Evolutionary conservation across 352 stramenopile species (phyloP), one percentile per base, ranked within the genome.

Genomic region (Phytophthora macrochlamydospora): DNA sequence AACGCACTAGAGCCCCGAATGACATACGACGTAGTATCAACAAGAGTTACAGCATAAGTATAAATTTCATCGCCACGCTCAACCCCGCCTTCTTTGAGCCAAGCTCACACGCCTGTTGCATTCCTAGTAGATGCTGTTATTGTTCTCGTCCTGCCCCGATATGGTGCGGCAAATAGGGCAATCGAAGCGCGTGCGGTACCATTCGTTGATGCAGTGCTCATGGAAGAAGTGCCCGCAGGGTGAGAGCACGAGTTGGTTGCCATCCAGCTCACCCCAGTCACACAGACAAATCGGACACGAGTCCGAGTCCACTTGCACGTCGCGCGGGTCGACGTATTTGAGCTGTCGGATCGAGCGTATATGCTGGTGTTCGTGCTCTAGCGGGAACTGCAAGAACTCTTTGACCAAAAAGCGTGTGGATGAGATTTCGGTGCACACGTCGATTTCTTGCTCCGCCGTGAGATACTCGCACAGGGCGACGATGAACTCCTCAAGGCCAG

Each of bases 121-220:
- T 61, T 43, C 59, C 46, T 64, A 68, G 55, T 72, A 59, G 48
- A 59, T 52, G 31, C 42, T 52, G 50, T 53, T 70, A 38, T 51
- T 69, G 54, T 61, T 60, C 44, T 73, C 56, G 48, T 83, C 82
- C 59, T 78, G 52, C 29, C 87, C 87, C 8, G 85, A 87, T 51
- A 95, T 93, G 7, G 85, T 90, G 40, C 87, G 83, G 69, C 87
- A 95, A 86, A 95, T 95, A 61, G 87, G 87, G 79, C 87, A 95
- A 69, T 95, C 87, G 30, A 95, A 95, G 56, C 87, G 81, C 53
- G 87, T 95, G 45, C 83, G 82, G 71, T 95, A 95, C 87, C 87
- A 95, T 67, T 95, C 87, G 59, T 93, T 95, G 49, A 95, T 95
- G 74, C 87, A 95, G 67, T 93, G 83, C 57, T 92, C 87, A 64